phyloP scores from a whole-genome alignment of 805 yeast genomes.

The Debaryomyces prosopidis region DNA sequence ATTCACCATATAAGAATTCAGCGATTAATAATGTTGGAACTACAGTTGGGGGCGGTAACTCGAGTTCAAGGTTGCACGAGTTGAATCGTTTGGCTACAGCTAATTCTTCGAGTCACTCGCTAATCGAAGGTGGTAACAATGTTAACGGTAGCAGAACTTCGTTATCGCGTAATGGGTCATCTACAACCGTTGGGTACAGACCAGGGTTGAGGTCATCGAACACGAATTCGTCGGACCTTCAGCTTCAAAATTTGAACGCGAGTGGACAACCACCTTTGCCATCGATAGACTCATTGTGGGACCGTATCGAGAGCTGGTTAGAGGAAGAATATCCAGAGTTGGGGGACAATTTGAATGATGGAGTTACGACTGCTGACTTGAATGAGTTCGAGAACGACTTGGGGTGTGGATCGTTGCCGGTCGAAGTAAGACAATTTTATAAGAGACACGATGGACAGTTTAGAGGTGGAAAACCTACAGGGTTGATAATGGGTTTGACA shows the following conservation, averaged over 20 bases:
- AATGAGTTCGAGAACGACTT: conserved; percentile 48
- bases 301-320: conserved; percentile 41
- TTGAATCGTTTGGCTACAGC: conserved; percentile 25
- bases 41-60: conserved; percentile 18
- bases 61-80: conserved; percentile 38
- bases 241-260: conserved; percentile 44
- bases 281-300: conserved; percentile 44
- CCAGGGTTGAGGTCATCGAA: conserved; percentile 47
- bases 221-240: conserved; percentile 40
- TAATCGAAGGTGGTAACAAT: conserved; percentile 16
- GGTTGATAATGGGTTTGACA: conserved; percentile 43
- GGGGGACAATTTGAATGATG: conserved; percentile 42
- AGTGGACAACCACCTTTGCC: conserved; percentile 54
- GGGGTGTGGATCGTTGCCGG: conserved; percentile 43
- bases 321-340: conserved; percentile 49
- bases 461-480: conserved; percentile 47
- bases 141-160: not conserved
- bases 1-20: conserved; percentile 32
- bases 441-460: conserved; percentile 48
- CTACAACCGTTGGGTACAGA: conserved; percentile 32
- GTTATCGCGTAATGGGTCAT: conserved; percentile 4
- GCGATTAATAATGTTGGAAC: conserved; percentile 12
- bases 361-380: conserved; percentile 46
- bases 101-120: conserved; percentile 29
- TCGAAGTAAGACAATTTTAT: conserved; percentile 45